These are phyloP conservation scores for Aspergillus persii DNA, from an alignment of 2,329 filamentous ascomycete genomes.

Conservation along the genomic window DNA sequence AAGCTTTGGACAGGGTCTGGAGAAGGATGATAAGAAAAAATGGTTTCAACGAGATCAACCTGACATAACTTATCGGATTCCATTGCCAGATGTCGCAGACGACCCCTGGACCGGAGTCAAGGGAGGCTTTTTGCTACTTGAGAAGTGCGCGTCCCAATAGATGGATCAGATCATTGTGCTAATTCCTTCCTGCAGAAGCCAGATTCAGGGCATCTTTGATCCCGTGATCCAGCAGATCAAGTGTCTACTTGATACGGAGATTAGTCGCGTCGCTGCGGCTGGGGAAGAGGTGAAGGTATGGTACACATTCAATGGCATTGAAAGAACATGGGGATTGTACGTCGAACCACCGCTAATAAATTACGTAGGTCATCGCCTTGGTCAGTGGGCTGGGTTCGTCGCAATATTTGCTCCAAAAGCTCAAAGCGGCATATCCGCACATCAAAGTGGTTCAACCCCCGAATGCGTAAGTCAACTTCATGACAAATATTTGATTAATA, in stretches of 20 bases:
- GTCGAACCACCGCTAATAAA: too few relatives aligned
- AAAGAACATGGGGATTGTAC: too few relatives aligned
- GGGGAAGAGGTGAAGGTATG: conserved; percentile 9
- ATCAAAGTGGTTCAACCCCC: conserved; percentile 34
- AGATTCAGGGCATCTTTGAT: conserved; percentile 26
- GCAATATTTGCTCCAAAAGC: conserved; percentile 32
- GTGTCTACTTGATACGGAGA: conserved; percentile 22
- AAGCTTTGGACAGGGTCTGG: conserved; percentile 10
- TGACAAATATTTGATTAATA: neutral
- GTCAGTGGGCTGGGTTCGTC: conserved; percentile 41
- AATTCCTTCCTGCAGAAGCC: neutral
- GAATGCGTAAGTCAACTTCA: conserved; percentile 21
- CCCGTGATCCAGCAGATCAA: conserved; percentile 25
- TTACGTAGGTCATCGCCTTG: conserved; percentile 32
- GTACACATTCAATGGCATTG: neutral
- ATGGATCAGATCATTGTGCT: neutral
- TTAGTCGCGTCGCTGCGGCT: neutral
- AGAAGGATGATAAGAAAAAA: conserved; percentile 13
- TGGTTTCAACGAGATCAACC: too few relatives aligned
- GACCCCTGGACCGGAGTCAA: conserved; percentile 18
- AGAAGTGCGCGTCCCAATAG: neutral
- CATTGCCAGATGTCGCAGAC: conserved; percentile 23
- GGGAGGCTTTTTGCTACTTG: conserved; percentile 11
- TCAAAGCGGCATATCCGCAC: conserved; percentile 20
- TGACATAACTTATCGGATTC: conserved; percentile 16